These are phyloP conservation scores for Cytospora leucostoma DNA, from an alignment of 2,329 filamentous ascomycete species.

Conservation along the genomic window DNA sequence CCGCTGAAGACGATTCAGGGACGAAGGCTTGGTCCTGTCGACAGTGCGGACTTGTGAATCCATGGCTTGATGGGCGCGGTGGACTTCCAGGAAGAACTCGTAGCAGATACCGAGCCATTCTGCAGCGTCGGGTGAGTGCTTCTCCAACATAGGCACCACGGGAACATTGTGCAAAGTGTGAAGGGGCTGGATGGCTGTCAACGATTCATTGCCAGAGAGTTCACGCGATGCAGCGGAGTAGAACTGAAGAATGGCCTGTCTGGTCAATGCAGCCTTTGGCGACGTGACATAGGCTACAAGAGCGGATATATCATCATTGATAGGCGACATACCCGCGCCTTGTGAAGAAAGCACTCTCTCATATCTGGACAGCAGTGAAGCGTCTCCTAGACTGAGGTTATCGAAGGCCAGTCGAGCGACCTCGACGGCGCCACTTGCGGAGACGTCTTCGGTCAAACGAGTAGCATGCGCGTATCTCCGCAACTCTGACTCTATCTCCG, in stretches of 20 bases:
- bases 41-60: slow-evolving; percentile 45
- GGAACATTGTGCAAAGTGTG: slow-evolving; percentile 61
- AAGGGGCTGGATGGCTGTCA: slow-evolving; percentile 48
- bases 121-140: slow-evolving; percentile 38
- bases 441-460: slow-evolving; percentile 30
- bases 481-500: slow-evolving; percentile 52
- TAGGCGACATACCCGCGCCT: slow-evolving; percentile 1
- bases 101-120: slow-evolving; percentile 56
- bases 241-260: slow-evolving; percentile 38
- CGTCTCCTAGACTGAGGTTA: slow-evolving; percentile 50
- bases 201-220: slow-evolving; percentile 20
- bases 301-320: slow-evolving; percentile 26
- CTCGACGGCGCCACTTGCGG: slow-evolving; percentile 35
- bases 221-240: slow-evolving; percentile 31
- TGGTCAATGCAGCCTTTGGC: slow-evolving; percentile 37
- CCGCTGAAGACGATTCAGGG: slow-evolving; percentile 61
- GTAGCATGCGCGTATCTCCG: slow-evolving; percentile 42
- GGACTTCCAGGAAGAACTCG: slow-evolving; percentile 51
- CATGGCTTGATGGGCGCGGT: slow-evolving; percentile 44
- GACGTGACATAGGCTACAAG: slow-evolving; percentile 34
- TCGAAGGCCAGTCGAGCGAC: slow-evolving; percentile 47
- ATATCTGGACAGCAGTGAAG: slow-evolving; percentile 30
- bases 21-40: slow-evolving; percentile 51
- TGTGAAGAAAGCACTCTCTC: slow-evolving; percentile 20
- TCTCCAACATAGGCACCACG: slow-evolving; percentile 49